Base-by-base conservation (phyloP, 73 alveolate genomes). In the Symbiodinium pilosum region DNA sequence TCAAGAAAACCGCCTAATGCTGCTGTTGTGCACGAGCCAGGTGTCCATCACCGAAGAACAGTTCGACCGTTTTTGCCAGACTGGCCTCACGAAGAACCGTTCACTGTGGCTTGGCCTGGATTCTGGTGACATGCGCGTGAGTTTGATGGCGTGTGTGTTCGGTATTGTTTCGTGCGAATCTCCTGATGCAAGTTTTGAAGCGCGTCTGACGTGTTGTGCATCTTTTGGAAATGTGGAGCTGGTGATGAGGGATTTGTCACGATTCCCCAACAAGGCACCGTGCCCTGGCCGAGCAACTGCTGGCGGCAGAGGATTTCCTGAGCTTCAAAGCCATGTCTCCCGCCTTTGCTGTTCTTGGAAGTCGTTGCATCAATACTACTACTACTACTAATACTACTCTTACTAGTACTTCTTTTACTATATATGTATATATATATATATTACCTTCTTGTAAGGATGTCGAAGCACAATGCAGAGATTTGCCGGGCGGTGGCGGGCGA, bases 271-370 rank as follows among this genome's bases (percentile, higher is more conserved):
- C 73, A 30, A 64, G 81, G 54, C 97, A 91, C 56, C 97, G 97
- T 21, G 88, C 64, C 34, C 77, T 91, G 81, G 87, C 89, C 21
- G 89, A 91, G 52, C 97, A 91, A 54, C 89, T 91, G 54, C 77
- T 91, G 89, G 88, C 83, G 47, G 97, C 88, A 56, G 97, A 91
- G 21, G 97, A 91, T 51, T 91, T 91, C 88, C 52, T 91, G 41
- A 91, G 83, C 11, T 91, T 91, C 97, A 91, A 91, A 42, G 97
- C 97, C 44, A 91, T 91, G 97, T 21, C 38, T 32, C 81, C 30
- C 9, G 81, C 81, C 59, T n/a, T n/a, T n/a, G n/a, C n/a, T n/a
- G n/a, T n/a, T n/a, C n/a, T n/a, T n/a, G n/a, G n/a, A n/a, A n/a
- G n/a, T n/a, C n/a, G n/a, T n/a, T n/a, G n/a, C n/a, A n/a, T n/a